Evolutionary conservation across 768 basidiomycete genomes (phyloP).

Genomic region (Tremella yokohamensis): DNA sequence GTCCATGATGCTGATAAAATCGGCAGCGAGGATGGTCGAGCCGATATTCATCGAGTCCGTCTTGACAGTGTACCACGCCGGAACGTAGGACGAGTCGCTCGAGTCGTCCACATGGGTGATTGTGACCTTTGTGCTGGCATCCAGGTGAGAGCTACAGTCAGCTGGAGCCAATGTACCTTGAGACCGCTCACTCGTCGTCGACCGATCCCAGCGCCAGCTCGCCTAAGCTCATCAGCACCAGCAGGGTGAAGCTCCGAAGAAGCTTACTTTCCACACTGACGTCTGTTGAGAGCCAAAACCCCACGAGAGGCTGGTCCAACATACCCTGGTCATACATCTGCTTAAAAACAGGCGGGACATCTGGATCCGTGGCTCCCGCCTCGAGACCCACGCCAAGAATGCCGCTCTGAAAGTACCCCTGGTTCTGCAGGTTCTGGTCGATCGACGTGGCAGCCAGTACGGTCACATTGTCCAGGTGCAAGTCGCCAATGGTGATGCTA

Average conservation of each 20-base stretch:
- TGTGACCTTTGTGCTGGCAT: neutral
- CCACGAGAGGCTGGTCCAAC: neutral
- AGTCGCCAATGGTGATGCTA: conserved; percentile 4
- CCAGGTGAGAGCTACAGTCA: neutral
- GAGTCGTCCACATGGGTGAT: conserved; percentile 1
- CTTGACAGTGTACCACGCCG: conserved; percentile 1
- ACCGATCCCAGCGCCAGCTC: conserved; percentile 4
- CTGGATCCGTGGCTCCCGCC: neutral
- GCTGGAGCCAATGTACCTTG: neutral
- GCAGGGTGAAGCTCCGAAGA: neutral
- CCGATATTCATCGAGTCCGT: neutral
- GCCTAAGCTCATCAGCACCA: neutral
- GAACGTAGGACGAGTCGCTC: neutral
- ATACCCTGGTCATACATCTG: neutral
- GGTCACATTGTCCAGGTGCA: neutral
- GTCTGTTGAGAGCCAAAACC: neutral
- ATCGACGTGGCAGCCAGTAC: conserved; percentile 2
- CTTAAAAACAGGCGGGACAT: neutral
- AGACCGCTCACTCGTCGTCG: neutral
- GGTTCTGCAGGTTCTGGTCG: neutral
- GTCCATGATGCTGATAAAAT: conserved; percentile 4
- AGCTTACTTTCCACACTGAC: neutral
- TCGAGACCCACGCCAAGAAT: neutral
- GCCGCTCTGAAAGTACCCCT: neutral
- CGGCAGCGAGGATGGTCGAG: neutral